Base-by-base conservation (phyloP, 768 basidiomycete species). In the Leucogyrophana mollusca region DNA sequence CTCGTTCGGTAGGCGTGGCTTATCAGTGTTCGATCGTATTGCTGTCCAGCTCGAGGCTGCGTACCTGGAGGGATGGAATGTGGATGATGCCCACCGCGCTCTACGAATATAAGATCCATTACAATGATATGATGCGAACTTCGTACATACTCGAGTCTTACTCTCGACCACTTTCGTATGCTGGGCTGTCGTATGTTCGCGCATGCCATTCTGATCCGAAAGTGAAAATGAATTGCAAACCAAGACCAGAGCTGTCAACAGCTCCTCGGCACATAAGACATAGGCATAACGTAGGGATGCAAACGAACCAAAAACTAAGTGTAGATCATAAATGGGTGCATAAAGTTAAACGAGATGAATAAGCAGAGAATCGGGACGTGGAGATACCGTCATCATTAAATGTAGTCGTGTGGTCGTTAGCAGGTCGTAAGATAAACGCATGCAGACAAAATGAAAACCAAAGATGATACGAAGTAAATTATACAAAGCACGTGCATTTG, bases 401-500 rank as follows among this genome's bases (percentile, higher is more conserved):
- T 51, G 47, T 24, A 11, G 9, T 30, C 22, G 35, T 37, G 35
- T 13, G 24, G 47, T 51, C 53, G 25, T 56, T 51, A 24, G 27
- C 13, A 48, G 45, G 39, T 62, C 54, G 47, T 66, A 37, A 56
- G 46, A 45, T 40, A 55, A 50, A 56, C 4, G 16, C n/a, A 40
- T 20, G 11, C 11, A 11, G 33, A 50, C 25, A 22, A 11, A 22
- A n/a, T 14, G 24, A 24, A 18, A 4, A 14, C 11, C 5, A 18
- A 21, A 17, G 18, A 27, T 30, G 13, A 20, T 38, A 34, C n/a
- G n/a, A 33, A 13, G 18, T 9, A n/a, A n/a, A n/a, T n/a, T n/a
- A n/a, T n/a, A n/a, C n/a, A n/a, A n/a, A n/a, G n/a, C 27, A 43
- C 34, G 16, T 50, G 37, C 18, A 13, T 17, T 20, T 46, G 14